Conservation (phyloP, 1,139 yeast genomes). For the Blastobotrys proliferans region DNA sequence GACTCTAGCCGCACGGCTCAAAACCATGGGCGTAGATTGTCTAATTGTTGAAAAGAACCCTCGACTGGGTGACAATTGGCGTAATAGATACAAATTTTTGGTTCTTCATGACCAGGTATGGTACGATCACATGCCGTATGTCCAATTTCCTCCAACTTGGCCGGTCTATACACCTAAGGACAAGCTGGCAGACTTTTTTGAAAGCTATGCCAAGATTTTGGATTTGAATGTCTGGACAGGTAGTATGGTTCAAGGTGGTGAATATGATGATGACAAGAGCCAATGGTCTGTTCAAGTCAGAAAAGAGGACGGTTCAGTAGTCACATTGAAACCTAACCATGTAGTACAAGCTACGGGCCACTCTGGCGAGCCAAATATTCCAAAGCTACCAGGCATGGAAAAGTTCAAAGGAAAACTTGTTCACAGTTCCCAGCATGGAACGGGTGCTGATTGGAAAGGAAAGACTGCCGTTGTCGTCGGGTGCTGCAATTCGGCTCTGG, state of each 20-base stretch:
- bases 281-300: conserved; percentile 37
- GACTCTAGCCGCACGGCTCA: conserved; percentile 42
- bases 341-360: conserved; percentile 44
- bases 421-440: conserved; percentile 36
- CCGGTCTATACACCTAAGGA: conserved; percentile 44
- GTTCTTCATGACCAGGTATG: conserved; percentile 45
- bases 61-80: conserved; percentile 45
- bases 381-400: conserved; percentile 36
- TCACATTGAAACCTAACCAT: conserved; percentile 31
- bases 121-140: conserved; percentile 42
- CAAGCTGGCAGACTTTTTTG: conserved; percentile 43
- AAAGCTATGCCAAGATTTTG: conserved; percentile 38
- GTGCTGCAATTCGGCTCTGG: conserved; percentile 44
- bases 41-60: conserved; percentile 39
- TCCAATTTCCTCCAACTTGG: conserved; percentile 41
- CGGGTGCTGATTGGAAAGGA: conserved; percentile 33
- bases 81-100: conserved; percentile 42
- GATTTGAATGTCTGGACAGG: conserved; percentile 41
- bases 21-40: conserved; percentile 38
- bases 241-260: conserved; percentile 28
- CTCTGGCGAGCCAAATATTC: conserved; percentile 39
- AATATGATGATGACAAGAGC: conserved; percentile 31
- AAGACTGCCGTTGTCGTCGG: conserved; percentile 44
- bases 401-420: conserved; percentile 39
- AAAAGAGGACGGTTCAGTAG: conserved; percentile 15